Evolutionary conservation across 805 yeast species (phyloP), one percentile per base, ranked within the genome.

Genomic region (Candida argentea): DNA sequence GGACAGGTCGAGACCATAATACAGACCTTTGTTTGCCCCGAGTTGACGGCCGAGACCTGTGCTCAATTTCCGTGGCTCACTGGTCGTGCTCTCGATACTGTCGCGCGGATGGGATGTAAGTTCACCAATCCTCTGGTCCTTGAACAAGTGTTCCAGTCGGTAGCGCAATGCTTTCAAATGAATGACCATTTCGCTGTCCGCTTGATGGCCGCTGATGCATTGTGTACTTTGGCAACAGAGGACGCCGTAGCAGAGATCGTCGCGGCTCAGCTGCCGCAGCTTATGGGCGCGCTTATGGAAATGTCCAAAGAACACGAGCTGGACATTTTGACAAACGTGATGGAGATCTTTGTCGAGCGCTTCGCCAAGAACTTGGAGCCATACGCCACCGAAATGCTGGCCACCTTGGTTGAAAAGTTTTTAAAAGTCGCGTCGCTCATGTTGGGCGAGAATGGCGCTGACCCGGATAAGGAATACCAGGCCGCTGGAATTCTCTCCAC

Each of bases 341-440:
- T 62, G 68, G 68, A 62, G 26, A 54, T 56, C 3, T 61, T 62
- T 37, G 68, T 62, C 13, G 62, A 58, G 34, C 59, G 51, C 32
- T 62, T 62, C 35, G 59, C 68, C 3, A 41, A 48, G 16, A 57
- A 57, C 38, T 52, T 62, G 35, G 65, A 55, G 31, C 97, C 98
- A 11, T 89, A 83, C 51, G 89, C 94, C 21, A 46, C 47, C 29
- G 60, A 62, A 39, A 59, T 46, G 55, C 70, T 79, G 16, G 46
- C 48, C 3, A 70, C 75, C 45, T 57, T 80, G 41, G 76, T 77
- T 10, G 73, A 73, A 27, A 95, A 89, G 47, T 84, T 87, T 53
- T 40, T 82, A 44, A 64, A 68, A 38, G 49, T 84, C 16, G 80
- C 87, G 2, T 57, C 63, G 26, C 95, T 87, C 28, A 52, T 59